phyloP scores from a whole-genome alignment of 192 early-diverging fungal genomes.

The Linnemannia zychae region DNA sequence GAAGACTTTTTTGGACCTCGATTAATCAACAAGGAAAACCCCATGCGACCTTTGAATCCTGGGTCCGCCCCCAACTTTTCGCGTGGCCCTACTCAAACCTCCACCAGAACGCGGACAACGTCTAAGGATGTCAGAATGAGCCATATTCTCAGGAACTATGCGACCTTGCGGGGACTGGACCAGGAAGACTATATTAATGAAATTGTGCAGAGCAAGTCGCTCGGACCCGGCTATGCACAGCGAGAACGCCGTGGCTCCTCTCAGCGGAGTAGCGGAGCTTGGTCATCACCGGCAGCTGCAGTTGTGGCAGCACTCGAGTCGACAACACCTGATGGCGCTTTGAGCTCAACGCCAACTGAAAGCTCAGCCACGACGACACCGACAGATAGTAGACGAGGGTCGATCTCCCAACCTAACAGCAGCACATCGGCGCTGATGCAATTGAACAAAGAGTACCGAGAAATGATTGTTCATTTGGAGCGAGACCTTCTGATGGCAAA shows the following conservation, averaged over 20 bases:
- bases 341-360: not conserved
- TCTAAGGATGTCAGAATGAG: constrained; percentile 52
- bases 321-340: not conserved
- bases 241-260: constrained; percentile 13
- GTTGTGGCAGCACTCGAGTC: not conserved
- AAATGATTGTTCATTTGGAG: constrained; percentile 57
- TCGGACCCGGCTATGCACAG: not conserved
- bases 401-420: not conserved
- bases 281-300: not conserved
- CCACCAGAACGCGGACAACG: constrained; percentile 3
- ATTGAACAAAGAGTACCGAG: constrained; percentile 38
- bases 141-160: constrained; percentile 45
- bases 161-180: constrained; percentile 36
- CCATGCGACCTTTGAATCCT: not conserved
- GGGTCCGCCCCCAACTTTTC: not conserved
- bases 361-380: not conserved
- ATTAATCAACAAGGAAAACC: constrained; percentile 11
- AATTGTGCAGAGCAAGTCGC: not conserved
- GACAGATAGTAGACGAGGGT: not conserved
- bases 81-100: not conserved
- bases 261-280: not conserved
- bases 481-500: constrained; percentile 66
- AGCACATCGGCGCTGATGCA: not conserved
- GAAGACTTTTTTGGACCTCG: constrained; percentile 37
- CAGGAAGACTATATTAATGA: constrained; percentile 34